A percentile compares a stretch with the other conserved stretches of the same genome.
Evolutionary conservation across 208 protist genomes (phyloP).

Genomic region (Crithidia bombi): DNA sequence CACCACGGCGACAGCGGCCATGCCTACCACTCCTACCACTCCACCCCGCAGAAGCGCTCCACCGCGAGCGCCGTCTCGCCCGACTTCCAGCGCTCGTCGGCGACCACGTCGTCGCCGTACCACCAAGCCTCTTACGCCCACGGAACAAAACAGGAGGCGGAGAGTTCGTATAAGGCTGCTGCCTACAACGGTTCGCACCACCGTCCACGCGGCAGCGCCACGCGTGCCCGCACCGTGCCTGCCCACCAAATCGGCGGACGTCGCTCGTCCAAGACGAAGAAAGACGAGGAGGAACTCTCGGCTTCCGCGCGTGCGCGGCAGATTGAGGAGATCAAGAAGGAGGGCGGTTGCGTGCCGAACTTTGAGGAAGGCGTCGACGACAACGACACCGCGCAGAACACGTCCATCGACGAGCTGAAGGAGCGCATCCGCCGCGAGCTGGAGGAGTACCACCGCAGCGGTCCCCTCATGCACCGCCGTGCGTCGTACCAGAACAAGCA

Average conservation of each 20-base stretch:
- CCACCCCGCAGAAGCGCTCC: slow-evolving; percentile 2
- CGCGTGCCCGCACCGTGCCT: slow-evolving; percentile 3
- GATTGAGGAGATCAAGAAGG: slow-evolving; percentile 30
- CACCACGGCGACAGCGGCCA: slow-evolving; percentile 4
- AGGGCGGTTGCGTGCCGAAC: slow-evolving; percentile 29
- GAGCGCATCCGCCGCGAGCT: slow-evolving; percentile 68
- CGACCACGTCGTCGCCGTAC: slow-evolving; percentile 1
- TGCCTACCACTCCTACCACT: slow-evolving; percentile 23
- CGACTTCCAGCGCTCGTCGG: slow-evolving; percentile 8
- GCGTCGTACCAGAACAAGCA: slow-evolving; percentile 18
- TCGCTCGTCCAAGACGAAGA: slow-evolving; percentile 15
- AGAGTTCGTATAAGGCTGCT: neutral
- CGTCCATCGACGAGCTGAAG: slow-evolving; percentile 53
- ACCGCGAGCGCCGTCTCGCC: neutral
- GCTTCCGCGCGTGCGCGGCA: slow-evolving; percentile 30
- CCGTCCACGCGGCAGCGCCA: slow-evolving; percentile 10
- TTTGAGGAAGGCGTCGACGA: slow-evolving; percentile 55
- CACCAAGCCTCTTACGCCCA: neutral
- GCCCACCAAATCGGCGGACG: neutral
- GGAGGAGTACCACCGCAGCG: slow-evolving; percentile 64
- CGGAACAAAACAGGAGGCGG: neutral
- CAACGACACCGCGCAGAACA: slow-evolving; percentile 45
- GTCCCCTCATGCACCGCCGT: slow-evolving; percentile 43
- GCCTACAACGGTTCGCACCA: neutral
- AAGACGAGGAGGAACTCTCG: slow-evolving; percentile 26